Base-by-base conservation (phyloP, 1,284 basidiomycete species). In the Wallemia mellicola region DNA sequence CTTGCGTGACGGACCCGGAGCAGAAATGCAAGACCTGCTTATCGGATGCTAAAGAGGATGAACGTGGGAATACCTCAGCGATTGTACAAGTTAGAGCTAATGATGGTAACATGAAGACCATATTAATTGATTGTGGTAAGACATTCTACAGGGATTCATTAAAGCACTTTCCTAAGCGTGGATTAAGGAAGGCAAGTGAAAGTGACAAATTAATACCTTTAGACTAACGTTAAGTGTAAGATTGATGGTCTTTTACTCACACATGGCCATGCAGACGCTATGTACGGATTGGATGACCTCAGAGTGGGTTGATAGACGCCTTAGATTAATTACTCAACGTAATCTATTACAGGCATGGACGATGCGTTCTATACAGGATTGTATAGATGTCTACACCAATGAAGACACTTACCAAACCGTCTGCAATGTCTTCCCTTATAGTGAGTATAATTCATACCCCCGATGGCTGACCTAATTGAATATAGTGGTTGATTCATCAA, bases 191-290 rank as follows among this genome's bases (percentile, higher is more conserved):
- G 2, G 24, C 11, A 9, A 22, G 11, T 58, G 24, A 27, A 54
- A 17, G 24, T 1, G 7, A 33, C 27, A 5, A 58, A 15, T 1
- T 17, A 11, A 24, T 48, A n/a, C 14, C 24, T 32, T 14, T 14
- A 58, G 1, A 24, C 27, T 55, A 55, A 24, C 14, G 24, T 55
- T 55, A 5, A 55, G 24, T 26, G 24, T 26, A 24, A 27, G 30
- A 56, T 60, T 38, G 71, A 73, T 62, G 71, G 71, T 2, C 70
- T 72, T 2, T 63, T 73, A 19, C 65, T 72, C 58, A 73, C 71
- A 0, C 71, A 73, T 65, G 70, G 69, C 1, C 71, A 69, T 67
- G 65, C 63, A 11, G 65, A 66, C 58, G 64, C 64, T 54, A 59
- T 32, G 63, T 61, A 63, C 26, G 62, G 62, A 2, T 60, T 63